Evolutionary conservation across 2,329 filamentous ascomycete species (phyloP), one percentile per base, ranked within the genome.

Genomic region (Akanthomyces dipterigenus): DNA sequence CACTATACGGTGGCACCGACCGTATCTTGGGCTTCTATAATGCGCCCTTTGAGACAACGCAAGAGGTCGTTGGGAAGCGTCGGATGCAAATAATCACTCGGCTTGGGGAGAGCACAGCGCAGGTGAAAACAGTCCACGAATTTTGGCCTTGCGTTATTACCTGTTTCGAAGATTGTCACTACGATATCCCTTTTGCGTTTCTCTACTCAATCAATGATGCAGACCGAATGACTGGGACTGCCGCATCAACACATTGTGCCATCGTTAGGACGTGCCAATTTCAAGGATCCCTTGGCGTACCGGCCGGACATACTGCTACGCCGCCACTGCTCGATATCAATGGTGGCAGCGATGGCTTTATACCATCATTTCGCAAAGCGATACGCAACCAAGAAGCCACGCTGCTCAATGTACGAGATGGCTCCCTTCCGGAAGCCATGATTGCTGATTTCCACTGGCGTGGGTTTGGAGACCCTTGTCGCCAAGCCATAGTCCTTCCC

Each of bases 401-500:
- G 0, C 63, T 80, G 2, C 66, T 81, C 3, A 75, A 76, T 55
- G 76, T 69, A 2, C 73, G 69, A 20, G 76, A 82, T 62, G 80
- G 79, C 7, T 86, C 83, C 40, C 72, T 91, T 8, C 84, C 88
- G 2, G 66, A 77, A 24, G 71, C 76, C 24, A 74, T 90, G 56
- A 76, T 89, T 48, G 75, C 84, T 24, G 86, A 82, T 1, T 73
- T 91, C 14, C 74, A 73, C 49, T 85, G 82, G 79, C 79, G 86
- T 64, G 86, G 87, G 1, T 89, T 89, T 67, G 82, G 83, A 14
- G 84, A 89, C 65, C 75, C 83, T 5, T 88, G 86, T 61, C 78
- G 81, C n/a, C 78, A 85, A 9, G 85, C 87, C 20, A 84, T 90
- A 3, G 81, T 91, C 18, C 85, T 85, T 64, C 88, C 89, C 0